Evolutionary conservation across 2,329 filamentous ascomycete species (phyloP).

Genomic region (Thermochaetoides dissita): DNA sequence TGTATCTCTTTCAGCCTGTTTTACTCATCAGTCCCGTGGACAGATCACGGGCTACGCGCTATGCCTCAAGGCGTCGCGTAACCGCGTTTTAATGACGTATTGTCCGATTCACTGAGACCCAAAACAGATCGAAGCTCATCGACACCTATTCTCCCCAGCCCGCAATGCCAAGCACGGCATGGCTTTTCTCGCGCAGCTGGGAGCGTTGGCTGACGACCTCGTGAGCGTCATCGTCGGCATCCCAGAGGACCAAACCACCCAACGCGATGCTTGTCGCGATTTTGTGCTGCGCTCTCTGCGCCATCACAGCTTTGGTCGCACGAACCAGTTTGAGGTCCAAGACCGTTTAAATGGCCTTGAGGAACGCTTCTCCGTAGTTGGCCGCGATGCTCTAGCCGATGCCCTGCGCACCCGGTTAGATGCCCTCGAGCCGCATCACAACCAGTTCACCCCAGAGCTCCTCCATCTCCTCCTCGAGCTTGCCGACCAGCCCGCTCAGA

Average conservation of each 20-base stretch:
- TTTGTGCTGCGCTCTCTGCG: slow-evolving; percentile 37
- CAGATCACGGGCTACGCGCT: too few species aligned
- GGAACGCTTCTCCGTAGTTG: slow-evolving; percentile 72
- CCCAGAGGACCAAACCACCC: slow-evolving; percentile 30
- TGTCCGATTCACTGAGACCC: background rate
- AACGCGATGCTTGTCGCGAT: slow-evolving; percentile 33
- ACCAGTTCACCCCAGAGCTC: slow-evolving; percentile 64
- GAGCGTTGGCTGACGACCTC: slow-evolving; percentile 55
- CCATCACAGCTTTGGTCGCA: slow-evolving; percentile 45
- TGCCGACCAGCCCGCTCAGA: slow-evolving; percentile 63
- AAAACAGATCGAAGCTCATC: background rate
- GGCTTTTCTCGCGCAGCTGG: slow-evolving; percentile 55
- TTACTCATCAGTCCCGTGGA: too few species aligned
- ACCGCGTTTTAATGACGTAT: too few species aligned
- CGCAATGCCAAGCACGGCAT: slow-evolving; percentile 30
- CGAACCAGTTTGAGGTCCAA: slow-evolving; percentile 62
- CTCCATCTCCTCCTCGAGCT: slow-evolving; percentile 67
- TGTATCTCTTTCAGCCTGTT: too few species aligned
- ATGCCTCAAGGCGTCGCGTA: too few species aligned
- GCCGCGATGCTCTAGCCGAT: slow-evolving; percentile 66
- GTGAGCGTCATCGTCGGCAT: slow-evolving; percentile 49
- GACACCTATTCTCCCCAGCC: background rate
- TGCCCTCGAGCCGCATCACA: slow-evolving; percentile 20
- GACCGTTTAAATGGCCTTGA: slow-evolving; percentile 56
- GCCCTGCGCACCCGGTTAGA: slow-evolving; percentile 35